Evolutionary conservation across 345 rosid genomes (phyloP).

Genomic region (Erucastrum elatum): DNA sequence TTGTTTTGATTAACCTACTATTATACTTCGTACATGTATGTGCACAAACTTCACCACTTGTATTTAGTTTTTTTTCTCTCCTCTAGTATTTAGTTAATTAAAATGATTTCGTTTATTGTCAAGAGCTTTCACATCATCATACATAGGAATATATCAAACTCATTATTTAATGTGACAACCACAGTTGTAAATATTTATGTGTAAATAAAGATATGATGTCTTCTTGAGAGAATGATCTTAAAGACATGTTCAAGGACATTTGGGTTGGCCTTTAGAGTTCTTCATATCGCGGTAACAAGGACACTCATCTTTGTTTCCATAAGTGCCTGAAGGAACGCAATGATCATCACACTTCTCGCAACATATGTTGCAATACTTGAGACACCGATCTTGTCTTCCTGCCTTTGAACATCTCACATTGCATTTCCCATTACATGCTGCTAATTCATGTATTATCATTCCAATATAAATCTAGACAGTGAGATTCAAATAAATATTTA

Average conservation of each 20-base stretch:
- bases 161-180: neutral
- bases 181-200: neutral
- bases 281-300: slow-evolving; percentile 71
- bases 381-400: slow-evolving; percentile 59
- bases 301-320: slow-evolving; percentile 73
- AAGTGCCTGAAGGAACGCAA: slow-evolving; percentile 92
- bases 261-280: slow-evolving; percentile 68
- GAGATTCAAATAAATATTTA: neutral
- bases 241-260: slow-evolving; percentile 61
- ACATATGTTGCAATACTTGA: slow-evolving; percentile 82
- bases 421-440: slow-evolving; percentile 57
- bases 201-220: neutral
- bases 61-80: neutral
- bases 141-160: neutral
- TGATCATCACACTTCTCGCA: slow-evolving; percentile 53
- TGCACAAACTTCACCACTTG: neutral
- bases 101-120: neutral
- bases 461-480: neutral
- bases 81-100: neutral
- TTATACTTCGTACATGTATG: neutral
- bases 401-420: slow-evolving; percentile 71
- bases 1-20: neutral
- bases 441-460: slow-evolving; percentile 21
- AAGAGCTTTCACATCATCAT: neutral
- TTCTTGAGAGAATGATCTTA: slow-evolving; percentile 6